These are phyloP conservation scores for Trypanosomatidae sp. DNA, from an alignment of 208 protist genomes.

Conservation along the genomic window DNA sequence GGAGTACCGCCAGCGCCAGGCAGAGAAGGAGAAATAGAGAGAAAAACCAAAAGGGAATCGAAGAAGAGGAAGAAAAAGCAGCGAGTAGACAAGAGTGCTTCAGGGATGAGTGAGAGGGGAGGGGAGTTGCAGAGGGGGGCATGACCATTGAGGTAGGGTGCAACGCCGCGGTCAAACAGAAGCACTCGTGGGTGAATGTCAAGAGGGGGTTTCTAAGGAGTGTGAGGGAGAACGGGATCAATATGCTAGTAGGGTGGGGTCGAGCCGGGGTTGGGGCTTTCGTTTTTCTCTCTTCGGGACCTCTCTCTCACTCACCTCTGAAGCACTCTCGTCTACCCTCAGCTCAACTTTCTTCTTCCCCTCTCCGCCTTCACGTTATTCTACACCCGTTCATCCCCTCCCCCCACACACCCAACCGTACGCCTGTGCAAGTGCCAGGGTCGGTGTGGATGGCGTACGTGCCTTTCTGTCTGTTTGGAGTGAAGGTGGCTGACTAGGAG, in stretches of 20 bases:
- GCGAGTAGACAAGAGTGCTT: too few relatives aligned
- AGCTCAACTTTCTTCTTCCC: background rate
- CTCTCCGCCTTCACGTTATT: background rate
- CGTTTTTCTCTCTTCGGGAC: background rate
- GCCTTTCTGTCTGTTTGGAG: background rate
- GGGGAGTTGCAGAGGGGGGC: background rate
- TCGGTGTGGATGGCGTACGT: background rate
- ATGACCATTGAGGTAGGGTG: background rate
- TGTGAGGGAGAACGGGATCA: background rate
- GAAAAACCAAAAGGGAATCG: background rate
- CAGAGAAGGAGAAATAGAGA: constrained; percentile 31
- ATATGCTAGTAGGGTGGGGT: background rate
- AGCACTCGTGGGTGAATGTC: background rate
- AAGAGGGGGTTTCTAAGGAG: background rate
- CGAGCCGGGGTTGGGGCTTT: background rate
- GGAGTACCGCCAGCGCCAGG: constrained; percentile 46
- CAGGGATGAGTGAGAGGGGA: background rate
- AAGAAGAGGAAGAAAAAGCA: background rate
- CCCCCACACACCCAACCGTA: background rate
- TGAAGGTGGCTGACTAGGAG: background rate
- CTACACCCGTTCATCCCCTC: background rate
- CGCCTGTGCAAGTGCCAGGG: background rate
- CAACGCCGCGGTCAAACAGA: background rate
- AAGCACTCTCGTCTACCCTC: background rate
- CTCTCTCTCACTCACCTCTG: background rate